Base-by-base conservation (phyloP, 306 rosid genomes). In the Glycine latifolia region DNA sequence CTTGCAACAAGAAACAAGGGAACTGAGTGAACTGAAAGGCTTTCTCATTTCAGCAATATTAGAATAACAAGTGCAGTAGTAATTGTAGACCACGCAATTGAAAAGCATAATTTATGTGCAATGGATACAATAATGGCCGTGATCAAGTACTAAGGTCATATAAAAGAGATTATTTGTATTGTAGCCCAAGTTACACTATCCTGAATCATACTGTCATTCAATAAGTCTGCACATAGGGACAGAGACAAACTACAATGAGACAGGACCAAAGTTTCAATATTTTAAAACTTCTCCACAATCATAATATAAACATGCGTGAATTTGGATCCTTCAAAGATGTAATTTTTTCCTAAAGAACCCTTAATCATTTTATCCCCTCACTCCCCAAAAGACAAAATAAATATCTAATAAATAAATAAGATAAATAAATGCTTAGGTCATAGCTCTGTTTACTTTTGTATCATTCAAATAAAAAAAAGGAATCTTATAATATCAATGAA, bases 1-100 rank as follows among this genome's bases (percentile, higher is more conserved):
- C 99, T 95, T 73, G 68, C 78, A 83, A 71, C 26, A 47, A 68
- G 53, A 82, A 70, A 79, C 74, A 76, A 63, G 83, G n/a, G 71
- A 80, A 73, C 69, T 82, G 71, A 11, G 76, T 78, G 79, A 82
- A 61, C 75, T 9, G 54, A 85, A 82, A 71, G 78, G 50, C 41
- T 62, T 76, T 72, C 52, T n/a, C 7, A 13, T 65, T 6, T 67
- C 67, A 67, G 77, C 49, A 17, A 63, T 48, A 84, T 7, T 39
- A 69, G 39, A 47, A 76, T 14, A 82, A 71, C 75, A 77, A 77
- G 73, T 60, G 58, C 58, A 55, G 48, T 20, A 69, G 67, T 77
- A 81, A 70, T 41, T 78, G 50, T 37, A 71, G 78, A 82, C 63
- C 31, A 61, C 31, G 75, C 53, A 62, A 77, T 67, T 44, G 56